These are phyloP conservation scores for Jatropha curcas DNA, from an alignment of 345 rosid species.

Conservation along the genomic window DNA sequence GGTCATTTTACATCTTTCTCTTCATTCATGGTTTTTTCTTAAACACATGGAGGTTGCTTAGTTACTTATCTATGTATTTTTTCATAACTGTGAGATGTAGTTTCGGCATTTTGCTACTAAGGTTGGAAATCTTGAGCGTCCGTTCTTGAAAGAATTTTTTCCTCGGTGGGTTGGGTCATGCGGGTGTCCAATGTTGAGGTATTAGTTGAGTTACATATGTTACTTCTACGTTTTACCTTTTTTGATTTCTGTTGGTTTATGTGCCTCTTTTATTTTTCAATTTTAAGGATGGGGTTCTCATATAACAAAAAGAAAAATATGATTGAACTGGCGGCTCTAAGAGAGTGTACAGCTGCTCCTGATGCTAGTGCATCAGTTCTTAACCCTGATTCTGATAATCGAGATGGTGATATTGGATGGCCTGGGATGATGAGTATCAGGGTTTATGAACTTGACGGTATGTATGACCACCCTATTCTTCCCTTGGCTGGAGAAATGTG, in stretches of 20 bases:
- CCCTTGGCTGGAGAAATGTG: slow-evolving; percentile 93
- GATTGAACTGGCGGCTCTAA: slow-evolving; percentile 87
- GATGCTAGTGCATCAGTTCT: slow-evolving; percentile 56
- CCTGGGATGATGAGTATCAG: slow-evolving; percentile 99
- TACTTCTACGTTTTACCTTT: slow-evolving; percentile 13
- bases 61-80: background rate
- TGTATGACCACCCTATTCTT: slow-evolving; percentile 91
- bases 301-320: slow-evolving; percentile 92
- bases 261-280: slow-evolving; percentile 6
- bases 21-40: background rate
- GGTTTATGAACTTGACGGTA: slow-evolving; percentile 91
- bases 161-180: slow-evolving; percentile 87
- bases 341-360: slow-evolving; percentile 74
- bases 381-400: slow-evolving; percentile 72
- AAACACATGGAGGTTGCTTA: background rate
- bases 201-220: slow-evolving; percentile 15
- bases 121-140: slow-evolving; percentile 95
- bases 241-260: slow-evolving; percentile 16
- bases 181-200: slow-evolving; percentile 95
- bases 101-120: slow-evolving; percentile 90
- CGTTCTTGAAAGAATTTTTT: slow-evolving; percentile 90
- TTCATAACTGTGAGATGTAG: slow-evolving; percentile 47
- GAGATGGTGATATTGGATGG: slow-evolving; percentile 90
- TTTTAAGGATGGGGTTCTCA: slow-evolving; percentile 89
- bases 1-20: background rate